Conservation (phyloP, 164 flowering plant species). For the Tetracentron sinense region DNA sequence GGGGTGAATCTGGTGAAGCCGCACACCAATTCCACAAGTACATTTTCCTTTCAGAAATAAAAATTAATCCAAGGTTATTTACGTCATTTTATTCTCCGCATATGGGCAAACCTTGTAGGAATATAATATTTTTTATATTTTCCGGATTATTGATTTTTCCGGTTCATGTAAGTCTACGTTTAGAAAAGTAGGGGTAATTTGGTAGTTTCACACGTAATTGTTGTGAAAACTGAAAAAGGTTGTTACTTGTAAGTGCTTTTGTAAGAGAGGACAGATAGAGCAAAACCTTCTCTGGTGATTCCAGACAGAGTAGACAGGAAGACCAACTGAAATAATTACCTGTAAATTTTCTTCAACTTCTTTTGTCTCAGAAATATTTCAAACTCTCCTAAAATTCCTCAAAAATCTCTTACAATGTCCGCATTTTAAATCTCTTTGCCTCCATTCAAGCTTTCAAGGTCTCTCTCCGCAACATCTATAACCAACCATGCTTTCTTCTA, state of each 20-base stretch:
- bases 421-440: conserved; percentile 19
- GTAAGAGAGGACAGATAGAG: background rate
- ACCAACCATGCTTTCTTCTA: conserved; percentile 43
- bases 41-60: too few species aligned
- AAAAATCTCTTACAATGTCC: conserved; percentile 24
- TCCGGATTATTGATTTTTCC: too few species aligned
- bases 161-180: too few species aligned
- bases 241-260: background rate
- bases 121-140: too few species aligned
- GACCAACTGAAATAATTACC: conserved; percentile 1
- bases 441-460: background rate
- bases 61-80: too few species aligned
- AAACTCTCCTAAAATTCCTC: conserved; percentile 1
- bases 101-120: too few species aligned
- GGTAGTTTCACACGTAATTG: background rate
- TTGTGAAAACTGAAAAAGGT: conserved; percentile 9
- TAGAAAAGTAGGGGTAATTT: conserved; percentile 4
- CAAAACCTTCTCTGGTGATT: background rate
- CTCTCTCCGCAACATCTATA: background rate
- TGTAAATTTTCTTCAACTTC: background rate
- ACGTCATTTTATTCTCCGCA: too few species aligned
- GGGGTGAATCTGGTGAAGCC: too few species aligned
- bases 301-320: background rate
- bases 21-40: too few species aligned
- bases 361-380: background rate